These are phyloP conservation scores for Amniculicola lignicola DNA, from an alignment of 495 filamentous ascomycete species.

Conservation along the genomic window DNA sequence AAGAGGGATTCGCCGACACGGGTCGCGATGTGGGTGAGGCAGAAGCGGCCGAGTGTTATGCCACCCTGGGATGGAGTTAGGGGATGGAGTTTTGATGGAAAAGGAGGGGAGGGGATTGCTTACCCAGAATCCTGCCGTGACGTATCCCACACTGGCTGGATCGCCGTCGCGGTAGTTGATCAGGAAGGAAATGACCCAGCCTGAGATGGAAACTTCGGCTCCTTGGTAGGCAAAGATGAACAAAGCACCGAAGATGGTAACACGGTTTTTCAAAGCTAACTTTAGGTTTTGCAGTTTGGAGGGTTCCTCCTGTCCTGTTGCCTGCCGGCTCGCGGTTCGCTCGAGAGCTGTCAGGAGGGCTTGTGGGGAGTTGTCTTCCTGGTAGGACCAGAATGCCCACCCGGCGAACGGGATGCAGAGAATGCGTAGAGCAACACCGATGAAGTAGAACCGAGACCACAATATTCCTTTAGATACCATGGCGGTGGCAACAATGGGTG, in stretches of 20 bases:
- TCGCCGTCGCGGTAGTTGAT: conserved; percentile 65
- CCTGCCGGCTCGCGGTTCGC: conserved; percentile 38
- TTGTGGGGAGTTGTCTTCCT: conserved; percentile 44
- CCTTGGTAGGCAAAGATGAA: conserved; percentile 84
- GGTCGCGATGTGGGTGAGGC: conserved; percentile 60
- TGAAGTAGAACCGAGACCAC: conserved; percentile 62
- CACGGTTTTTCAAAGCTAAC: conserved; percentile 53
- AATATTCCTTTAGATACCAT: conserved; percentile 51
- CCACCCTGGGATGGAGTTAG: conserved; percentile 42
- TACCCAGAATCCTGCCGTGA: conserved; percentile 80
- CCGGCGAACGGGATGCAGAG: conserved; percentile 49
- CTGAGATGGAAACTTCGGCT: conserved; percentile 69
- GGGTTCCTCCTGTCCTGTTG: conserved; percentile 15
- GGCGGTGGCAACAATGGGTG: conserved; percentile 67
- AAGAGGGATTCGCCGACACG: conserved; percentile 65
- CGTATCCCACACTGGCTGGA: conserved; percentile 68
- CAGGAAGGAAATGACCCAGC: conserved; percentile 80
- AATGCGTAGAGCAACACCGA: conserved; percentile 51
- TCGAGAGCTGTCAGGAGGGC: conserved; percentile 43
- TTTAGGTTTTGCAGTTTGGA: conserved; percentile 42
- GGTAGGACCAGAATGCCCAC: conserved; percentile 61
- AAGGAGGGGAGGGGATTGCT: not conserved
- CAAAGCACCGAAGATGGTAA: conserved; percentile 65
- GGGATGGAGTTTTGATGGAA: not conserved
- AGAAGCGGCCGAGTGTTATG: conserved; percentile 69